Percentiles rank a stretch among this genome's conserved stretches.
Conservation (phyloP, 306 rosid genomes). For the Prinsepia uniflora region DNA sequence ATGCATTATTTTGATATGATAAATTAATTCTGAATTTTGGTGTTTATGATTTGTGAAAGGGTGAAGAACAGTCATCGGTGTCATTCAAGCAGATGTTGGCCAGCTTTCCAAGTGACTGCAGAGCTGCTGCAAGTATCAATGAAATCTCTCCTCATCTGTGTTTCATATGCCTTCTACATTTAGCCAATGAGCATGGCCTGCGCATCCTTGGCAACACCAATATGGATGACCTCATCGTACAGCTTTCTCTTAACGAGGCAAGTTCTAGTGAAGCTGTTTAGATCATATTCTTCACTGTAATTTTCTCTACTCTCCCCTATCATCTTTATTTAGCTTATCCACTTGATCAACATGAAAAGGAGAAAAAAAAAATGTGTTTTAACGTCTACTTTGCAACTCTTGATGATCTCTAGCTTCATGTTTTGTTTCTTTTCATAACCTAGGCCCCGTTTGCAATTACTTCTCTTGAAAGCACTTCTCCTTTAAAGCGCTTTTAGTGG, state of each 20-base stretch:
- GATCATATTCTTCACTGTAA: constrained; percentile 11
- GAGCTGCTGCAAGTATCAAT: constrained; percentile 55
- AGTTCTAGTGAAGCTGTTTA: constrained; percentile 23
- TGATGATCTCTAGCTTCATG: no score
- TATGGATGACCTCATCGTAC: constrained; percentile 67
- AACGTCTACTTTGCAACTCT: background rate
- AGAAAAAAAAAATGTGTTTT: background rate
- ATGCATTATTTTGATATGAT: background rate
- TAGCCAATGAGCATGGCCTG: constrained; percentile 89
- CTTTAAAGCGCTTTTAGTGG: no score
- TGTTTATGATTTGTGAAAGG: constrained; percentile 34
- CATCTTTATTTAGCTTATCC: background rate
- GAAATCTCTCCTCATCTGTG: constrained; percentile 93
- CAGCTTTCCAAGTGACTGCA: constrained; percentile 64
- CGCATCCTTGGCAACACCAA: constrained; percentile 51
- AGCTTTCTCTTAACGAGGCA: constrained; percentile 18
- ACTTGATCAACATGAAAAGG: background rate
- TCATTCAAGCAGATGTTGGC: constrained; percentile 71
- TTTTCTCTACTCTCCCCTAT: background rate
- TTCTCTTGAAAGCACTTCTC: no score
- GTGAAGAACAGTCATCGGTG: constrained; percentile 31
- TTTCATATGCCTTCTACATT: constrained; percentile 88
- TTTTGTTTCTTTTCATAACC: no score
- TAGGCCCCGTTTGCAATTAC: no score
- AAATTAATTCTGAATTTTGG: constrained; percentile 23